Evolutionary conservation across 2,329 filamentous ascomycete species (phyloP).

Genomic region (Huntiella abstrusa): DNA sequence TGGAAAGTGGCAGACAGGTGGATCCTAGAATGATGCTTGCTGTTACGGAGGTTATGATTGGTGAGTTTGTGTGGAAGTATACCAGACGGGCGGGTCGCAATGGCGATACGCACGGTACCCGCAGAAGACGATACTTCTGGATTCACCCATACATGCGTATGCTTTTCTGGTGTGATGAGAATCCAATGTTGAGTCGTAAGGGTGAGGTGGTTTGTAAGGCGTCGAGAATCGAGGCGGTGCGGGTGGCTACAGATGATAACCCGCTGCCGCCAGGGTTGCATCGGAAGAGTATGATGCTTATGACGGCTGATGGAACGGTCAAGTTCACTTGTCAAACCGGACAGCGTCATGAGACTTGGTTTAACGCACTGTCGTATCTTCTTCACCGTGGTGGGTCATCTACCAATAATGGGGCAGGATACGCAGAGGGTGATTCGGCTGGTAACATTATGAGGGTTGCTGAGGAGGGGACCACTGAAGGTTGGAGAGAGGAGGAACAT

Average conservation of each 20-base stretch:
- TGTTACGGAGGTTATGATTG: constrained; percentile 98
- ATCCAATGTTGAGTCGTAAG: constrained; percentile 64
- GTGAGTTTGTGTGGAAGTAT: constrained; percentile 98
- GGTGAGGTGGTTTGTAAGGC: constrained; percentile 67
- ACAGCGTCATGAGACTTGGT: constrained; percentile 95
- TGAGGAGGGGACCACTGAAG: constrained; percentile 67
- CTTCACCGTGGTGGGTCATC: constrained; percentile 56
- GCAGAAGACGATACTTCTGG: constrained; percentile 96
- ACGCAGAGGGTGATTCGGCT: constrained; percentile 36
- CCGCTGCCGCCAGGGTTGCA: constrained; percentile 87
- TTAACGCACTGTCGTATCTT: constrained; percentile 88
- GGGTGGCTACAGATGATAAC: constrained; percentile 86
- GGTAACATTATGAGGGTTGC: constrained; percentile 41
- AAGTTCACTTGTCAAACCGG: constrained; percentile 91
- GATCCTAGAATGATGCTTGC: constrained; percentile 98
- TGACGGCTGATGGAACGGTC: constrained; percentile 72
- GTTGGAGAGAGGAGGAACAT: constrained; percentile 16
- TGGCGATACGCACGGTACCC: constrained; percentile 68
- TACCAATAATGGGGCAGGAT: neutral
- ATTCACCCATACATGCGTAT: constrained; percentile 94
- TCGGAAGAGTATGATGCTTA: constrained; percentile 77
- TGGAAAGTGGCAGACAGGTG: constrained; percentile 35
- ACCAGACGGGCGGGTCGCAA: constrained; percentile 75
- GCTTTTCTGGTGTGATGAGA: constrained; percentile 86
- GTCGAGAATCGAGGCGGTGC: constrained; percentile 79